Evolutionary conservation across 345 rosid species (phyloP), one percentile per base, ranked within the genome.

Genomic region (Hypericum perforatum): DNA sequence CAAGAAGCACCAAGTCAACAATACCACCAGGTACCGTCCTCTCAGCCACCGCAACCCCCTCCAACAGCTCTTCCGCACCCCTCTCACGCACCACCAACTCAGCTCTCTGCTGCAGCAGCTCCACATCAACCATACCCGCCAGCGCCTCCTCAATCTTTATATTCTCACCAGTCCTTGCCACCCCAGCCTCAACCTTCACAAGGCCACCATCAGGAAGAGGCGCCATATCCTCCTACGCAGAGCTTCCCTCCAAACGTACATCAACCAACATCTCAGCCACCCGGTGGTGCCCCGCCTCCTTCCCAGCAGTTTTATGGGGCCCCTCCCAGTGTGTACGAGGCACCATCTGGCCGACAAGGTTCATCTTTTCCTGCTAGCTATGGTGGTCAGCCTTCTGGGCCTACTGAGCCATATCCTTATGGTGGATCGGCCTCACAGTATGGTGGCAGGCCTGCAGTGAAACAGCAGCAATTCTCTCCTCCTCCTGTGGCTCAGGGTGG

Each of bases 181-280:
- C 67, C 69, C 52, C 94, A 74, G 44, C 65, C 50, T 58, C 87
- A 79, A 43, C 74, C 82, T 53, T 56, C 83, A 43, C 40, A 74
- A 14, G 74, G 75, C 56, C 91, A 78, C 73, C 91, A 76, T 65
- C 72, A 76, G 7, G 89, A 79, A 67, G 95, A 84, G 57, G 52
- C 80, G 48, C 63, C 84, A 45, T 81, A 78, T 45, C 48, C 59
- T 60, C 70, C 86, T 55, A 53, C 66, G 11, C 97, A 85, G 58
- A 64, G 64, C 49, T 80, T 78, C 63, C 81, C 78, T 46, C 74
- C 79, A 57, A 74, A 69, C 54, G 73, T 73, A 47, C 82, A 60
- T 49, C 91, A 71, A 59, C 81, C 76, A 56, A 67, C 85, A 39
- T 63, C 80, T 64, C 82, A 80, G 58, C 82, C 71, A 37, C 74